Evolutionary conservation across 768 basidiomycete genomes (phyloP), one percentile per base, ranked within the genome.

Genomic region (Mycena filopes): DNA sequence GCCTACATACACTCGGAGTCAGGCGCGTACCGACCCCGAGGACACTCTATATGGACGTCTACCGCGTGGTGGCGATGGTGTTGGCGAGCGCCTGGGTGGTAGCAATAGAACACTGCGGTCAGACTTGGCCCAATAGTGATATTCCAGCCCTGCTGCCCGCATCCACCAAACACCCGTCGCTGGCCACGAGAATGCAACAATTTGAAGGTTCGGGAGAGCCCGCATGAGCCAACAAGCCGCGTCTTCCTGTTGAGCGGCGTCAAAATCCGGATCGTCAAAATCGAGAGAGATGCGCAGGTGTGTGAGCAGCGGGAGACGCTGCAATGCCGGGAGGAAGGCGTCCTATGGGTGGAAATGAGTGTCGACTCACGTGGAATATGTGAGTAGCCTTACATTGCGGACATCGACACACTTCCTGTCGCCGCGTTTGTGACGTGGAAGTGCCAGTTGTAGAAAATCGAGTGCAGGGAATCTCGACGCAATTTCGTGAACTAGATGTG

Each of bases 351-450:
- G n/a, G n/a, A n/a, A n/a, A n/a, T n/a, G n/a, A n/a, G n/a, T n/a
- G n/a, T n/a, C n/a, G n/a, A n/a, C n/a, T n/a, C n/a, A n/a, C n/a
- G n/a, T n/a, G n/a, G n/a, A n/a, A n/a, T n/a, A n/a, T n/a, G n/a
- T n/a, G n/a, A n/a, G n/a, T n/a, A n/a, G n/a, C 54, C 61, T 28
- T 43, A 63, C 61, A 10, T 63, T 54, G 40, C 46, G 54, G 54
- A 63, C 61, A 18, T 63, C 61, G 18, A n/a, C 4, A n/a, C 29
- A 25, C 15, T 10, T 11, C 20, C 20, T 1, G 38, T 1, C 26
- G 40, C 53, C n/a, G 28, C 25, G 42, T 25, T 29, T 31, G 29
- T 48, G 56, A 23, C 26, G 6, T 0, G 58, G 3, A 43, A 54
- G 1, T 7, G 45, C 42, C 12, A 62, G 23, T 43, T 55, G 43